These are phyloP conservation scores for Lasiodiplodia sp. DNA, from an alignment of 2,329 filamentous ascomycete species.

Conservation along the genomic window DNA sequence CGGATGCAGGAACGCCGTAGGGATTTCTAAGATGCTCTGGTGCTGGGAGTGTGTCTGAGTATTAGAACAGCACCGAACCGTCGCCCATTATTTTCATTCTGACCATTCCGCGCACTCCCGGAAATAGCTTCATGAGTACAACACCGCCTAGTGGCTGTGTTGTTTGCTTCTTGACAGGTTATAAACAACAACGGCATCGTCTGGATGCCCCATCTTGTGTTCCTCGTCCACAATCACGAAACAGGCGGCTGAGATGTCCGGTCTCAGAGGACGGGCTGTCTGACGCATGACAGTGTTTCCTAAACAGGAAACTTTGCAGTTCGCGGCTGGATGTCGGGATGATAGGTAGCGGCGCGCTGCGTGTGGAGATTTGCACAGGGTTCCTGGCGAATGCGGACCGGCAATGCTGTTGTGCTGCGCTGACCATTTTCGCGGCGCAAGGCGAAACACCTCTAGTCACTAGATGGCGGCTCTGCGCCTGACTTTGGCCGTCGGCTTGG, in stretches of 20 bases:
- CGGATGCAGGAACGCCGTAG: slow-evolving; percentile 19
- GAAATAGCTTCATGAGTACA: slow-evolving; percentile 6
- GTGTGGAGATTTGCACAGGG: slow-evolving; percentile 25
- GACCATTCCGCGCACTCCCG: slow-evolving; percentile 11
- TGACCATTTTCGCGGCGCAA: slow-evolving; percentile 3
- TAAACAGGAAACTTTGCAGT: slow-evolving; percentile 8
- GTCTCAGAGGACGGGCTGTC: slow-evolving; percentile 1
- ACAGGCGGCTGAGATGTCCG: background rate
- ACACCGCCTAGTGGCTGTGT: background rate
- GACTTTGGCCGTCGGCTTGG: slow-evolving; percentile 7
- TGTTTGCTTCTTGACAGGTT: slow-evolving; percentile 5
- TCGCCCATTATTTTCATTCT: background rate
- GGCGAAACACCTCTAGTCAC: background rate
- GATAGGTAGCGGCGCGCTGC: background rate
- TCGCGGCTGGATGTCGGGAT: background rate
- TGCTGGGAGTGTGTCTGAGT: background rate
- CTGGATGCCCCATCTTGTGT: slow-evolving; percentile 4
- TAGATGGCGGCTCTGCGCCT: background rate
- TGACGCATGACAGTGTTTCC: slow-evolving; percentile 6
- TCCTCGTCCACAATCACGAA: background rate
- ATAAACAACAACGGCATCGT: background rate
- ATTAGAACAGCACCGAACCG: background rate
- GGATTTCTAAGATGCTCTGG: background rate
- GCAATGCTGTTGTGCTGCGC: slow-evolving; percentile 11
- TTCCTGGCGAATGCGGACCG: slow-evolving; percentile 8